Evolutionary conservation across 441 rosid species (phyloP).

Genomic region (Euphorbia schlechtendalii): DNA sequence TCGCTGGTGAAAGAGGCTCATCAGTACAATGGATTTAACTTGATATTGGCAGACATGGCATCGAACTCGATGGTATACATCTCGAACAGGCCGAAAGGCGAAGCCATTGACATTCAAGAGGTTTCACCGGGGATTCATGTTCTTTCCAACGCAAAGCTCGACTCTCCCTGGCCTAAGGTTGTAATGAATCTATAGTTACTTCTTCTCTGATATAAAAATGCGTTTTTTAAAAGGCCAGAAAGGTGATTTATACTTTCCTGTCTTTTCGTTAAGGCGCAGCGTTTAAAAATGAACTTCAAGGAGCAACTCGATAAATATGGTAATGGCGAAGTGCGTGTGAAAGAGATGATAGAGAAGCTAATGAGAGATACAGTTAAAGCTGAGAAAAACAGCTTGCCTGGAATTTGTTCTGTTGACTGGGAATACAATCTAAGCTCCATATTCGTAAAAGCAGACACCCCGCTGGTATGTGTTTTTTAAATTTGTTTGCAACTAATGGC

Average conservation of each 20-base stretch:
- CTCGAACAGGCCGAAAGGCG: constrained; percentile 60
- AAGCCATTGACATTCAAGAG: constrained; percentile 35
- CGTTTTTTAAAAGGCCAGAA: too few species aligned
- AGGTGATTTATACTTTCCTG: neutral
- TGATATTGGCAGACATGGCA: constrained; percentile 47
- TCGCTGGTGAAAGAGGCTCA: constrained; percentile 38
- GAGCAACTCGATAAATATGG: constrained; percentile 34
- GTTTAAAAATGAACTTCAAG: constrained; percentile 36
- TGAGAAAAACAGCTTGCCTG: constrained; percentile 47
- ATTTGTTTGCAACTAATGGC: neutral
- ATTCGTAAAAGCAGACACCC: constrained; percentile 51
- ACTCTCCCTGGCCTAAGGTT: constrained; percentile 69
- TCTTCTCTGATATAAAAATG: too few species aligned
- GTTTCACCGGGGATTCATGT: constrained; percentile 68
- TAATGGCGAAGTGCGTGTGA: constrained; percentile 33
- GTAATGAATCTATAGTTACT: neutral
- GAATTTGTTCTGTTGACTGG: constrained; percentile 49
- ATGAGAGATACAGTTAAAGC: constrained; percentile 54
- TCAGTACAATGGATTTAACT: constrained; percentile 62
- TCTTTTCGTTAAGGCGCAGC: constrained; percentile 33
- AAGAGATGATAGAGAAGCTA: constrained; percentile 42
- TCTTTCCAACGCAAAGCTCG: constrained; percentile 60
- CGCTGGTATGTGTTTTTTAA: constrained; percentile 33
- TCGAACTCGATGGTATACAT: constrained; percentile 51
- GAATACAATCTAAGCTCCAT: constrained; percentile 54